These are phyloP conservation scores for Lophiotrema nucula DNA, from an alignment of 495 filamentous ascomycete species.

Conservation along the genomic window DNA sequence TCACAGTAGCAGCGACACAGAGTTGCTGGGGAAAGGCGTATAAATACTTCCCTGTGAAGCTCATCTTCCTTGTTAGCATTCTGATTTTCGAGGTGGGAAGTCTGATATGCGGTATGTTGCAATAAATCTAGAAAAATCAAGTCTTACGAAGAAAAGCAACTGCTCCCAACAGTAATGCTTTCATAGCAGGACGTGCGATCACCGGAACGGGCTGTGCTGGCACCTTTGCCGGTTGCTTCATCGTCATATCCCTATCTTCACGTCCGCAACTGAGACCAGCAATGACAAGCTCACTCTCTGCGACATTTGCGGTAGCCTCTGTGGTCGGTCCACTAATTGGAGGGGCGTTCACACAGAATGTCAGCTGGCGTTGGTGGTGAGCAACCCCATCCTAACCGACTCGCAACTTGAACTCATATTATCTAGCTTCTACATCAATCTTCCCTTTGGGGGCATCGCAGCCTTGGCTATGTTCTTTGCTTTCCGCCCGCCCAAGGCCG, in stretches of 20 bases:
- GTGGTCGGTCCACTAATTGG: conserved; percentile 41
- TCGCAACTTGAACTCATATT: no score
- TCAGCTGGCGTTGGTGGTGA: conserved; percentile 60
- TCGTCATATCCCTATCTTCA: conserved; percentile 73
- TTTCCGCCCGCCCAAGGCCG: conserved; percentile 38
- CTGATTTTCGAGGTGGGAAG: conserved; percentile 78
- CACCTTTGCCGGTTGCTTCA: conserved; percentile 74
- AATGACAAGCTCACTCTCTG: conserved; percentile 70
- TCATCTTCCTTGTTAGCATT: conserved; percentile 66
- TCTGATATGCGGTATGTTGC: conserved; percentile 81
- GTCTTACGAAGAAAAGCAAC: no score
- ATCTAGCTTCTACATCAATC: conserved; percentile 58
- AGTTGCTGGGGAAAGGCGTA: conserved; percentile 75
- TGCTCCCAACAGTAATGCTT: conserved; percentile 66
- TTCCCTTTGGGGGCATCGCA: conserved; percentile 49
- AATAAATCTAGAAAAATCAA: no score
- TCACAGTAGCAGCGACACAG: conserved; percentile 53
- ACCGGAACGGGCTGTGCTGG: conserved; percentile 74
- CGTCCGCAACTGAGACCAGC: conserved; percentile 67
- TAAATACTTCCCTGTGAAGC: conserved; percentile 70
- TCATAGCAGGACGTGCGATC: conserved; percentile 82
- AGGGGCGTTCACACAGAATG: conserved; percentile 41
- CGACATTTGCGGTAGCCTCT: conserved; percentile 74
- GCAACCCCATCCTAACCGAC: no score
- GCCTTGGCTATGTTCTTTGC: conserved; percentile 44